phyloP scores from a whole-genome alignment of 2,329 filamentous ascomycete genomes.

The Chalaropsis ovoidea region DNA sequence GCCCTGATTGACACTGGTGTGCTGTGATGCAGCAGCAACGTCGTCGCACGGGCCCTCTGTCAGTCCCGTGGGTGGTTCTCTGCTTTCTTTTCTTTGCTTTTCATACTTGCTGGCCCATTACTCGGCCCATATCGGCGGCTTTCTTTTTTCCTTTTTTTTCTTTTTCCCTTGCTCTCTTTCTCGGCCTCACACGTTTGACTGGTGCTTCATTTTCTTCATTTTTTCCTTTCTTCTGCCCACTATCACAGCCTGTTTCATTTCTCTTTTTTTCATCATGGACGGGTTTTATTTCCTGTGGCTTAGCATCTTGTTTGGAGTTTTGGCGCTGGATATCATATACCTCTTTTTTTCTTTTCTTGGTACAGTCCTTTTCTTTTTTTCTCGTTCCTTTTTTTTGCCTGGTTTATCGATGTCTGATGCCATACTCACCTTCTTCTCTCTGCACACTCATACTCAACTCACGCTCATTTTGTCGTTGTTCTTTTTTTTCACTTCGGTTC shows the following conservation, averaged over 20 bases:
- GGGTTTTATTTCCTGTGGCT: constrained; percentile 17
- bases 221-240: neutral
- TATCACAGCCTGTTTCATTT: constrained; percentile 10
- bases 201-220: neutral
- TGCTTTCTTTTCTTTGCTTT: neutral
- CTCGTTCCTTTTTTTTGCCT: neutral
- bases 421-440: neutral
- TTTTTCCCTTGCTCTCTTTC: neutral
- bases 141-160: neutral
- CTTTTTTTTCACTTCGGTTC: neutral
- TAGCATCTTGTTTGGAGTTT: constrained; percentile 21
- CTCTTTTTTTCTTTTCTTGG: constrained; percentile 12
- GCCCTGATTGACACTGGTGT: constrained; percentile 97
- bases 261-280: constrained; percentile 8
- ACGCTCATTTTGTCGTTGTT: neutral
- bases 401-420: constrained; percentile 4
- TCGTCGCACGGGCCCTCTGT: neutral
- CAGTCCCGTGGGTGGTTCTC: neutral
- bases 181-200: neutral
- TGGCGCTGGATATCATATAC: constrained; percentile 20
- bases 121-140: too few species aligned
- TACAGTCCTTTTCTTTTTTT: neutral
- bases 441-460: constrained; percentile 2
- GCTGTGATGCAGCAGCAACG: constrained; percentile 46
- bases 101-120: neutral